Conservation (phyloP, 805 yeast genomes). For the Blastobotrys mokoenaii region DNA sequence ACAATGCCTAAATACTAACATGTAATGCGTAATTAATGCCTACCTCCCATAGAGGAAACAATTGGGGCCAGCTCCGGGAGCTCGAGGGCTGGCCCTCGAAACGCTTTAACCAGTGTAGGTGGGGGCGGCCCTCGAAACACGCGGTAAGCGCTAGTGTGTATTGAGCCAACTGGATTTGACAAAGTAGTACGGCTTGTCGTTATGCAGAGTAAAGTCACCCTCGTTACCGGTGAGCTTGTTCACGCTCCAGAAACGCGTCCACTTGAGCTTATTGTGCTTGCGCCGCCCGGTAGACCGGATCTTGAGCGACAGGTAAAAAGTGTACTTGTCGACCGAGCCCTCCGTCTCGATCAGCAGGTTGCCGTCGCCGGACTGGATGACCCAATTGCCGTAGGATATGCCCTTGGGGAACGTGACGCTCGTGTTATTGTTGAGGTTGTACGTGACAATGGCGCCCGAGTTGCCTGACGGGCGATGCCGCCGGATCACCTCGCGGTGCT, state of each 20-base stretch:
- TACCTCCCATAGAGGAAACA: too few relatives aligned
- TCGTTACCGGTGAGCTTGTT: conserved; percentile 48
- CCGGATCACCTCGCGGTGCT: too few relatives aligned
- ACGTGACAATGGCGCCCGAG: too few relatives aligned
- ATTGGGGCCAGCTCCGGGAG: too few relatives aligned
- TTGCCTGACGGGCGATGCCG: background rate
- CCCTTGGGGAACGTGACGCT: conserved; percentile 18
- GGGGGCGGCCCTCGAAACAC: too few relatives aligned
- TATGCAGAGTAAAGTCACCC: conserved; percentile 43
- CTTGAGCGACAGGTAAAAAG: conserved; percentile 54
- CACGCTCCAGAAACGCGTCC: conserved; percentile 57
- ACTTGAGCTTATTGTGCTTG: conserved; percentile 60
- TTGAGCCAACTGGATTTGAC: too few relatives aligned
- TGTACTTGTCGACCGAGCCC: conserved; percentile 53
- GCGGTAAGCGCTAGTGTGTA: too few relatives aligned
- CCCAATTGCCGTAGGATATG: conserved; percentile 49
- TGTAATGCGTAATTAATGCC: too few relatives aligned
- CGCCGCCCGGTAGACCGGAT: conserved; percentile 53
- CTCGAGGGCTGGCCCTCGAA: too few relatives aligned
- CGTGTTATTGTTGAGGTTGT: conserved; percentile 13
- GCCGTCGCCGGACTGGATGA: conserved; percentile 43
- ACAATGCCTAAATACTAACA: too few relatives aligned
- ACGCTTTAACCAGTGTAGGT: too few relatives aligned
- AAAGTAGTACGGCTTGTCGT: conserved; percentile 75
- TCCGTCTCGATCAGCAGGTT: conserved; percentile 41